Percentiles rank a stretch among this genome's conserved stretches.
Conservation (phyloP, 2,329 filamentous ascomycete genomes). For the Ophiostoma piceae region DNA sequence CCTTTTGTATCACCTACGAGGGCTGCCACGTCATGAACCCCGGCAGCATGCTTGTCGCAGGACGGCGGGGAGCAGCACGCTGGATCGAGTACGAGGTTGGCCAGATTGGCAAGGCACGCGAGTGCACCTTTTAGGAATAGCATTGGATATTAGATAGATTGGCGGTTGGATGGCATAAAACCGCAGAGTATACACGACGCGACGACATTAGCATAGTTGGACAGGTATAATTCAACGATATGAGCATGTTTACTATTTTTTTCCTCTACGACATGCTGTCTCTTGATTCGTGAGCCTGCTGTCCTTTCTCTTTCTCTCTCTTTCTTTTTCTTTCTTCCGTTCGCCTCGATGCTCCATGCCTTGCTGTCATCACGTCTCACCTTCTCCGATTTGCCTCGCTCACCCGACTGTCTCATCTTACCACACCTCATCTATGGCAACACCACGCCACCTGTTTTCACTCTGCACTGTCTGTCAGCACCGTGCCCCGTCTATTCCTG, state of each 20-base stretch:
- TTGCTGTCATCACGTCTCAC: neutral
- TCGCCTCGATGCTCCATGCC: neutral
- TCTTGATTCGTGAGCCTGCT: neutral
- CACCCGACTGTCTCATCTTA: neutral
- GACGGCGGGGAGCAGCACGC: slow-evolving; percentile 61
- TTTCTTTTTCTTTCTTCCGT: neutral
- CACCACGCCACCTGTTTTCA: neutral
- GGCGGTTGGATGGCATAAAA: neutral
- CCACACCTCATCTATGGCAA: neutral
- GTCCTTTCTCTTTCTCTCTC: neutral
- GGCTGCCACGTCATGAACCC: slow-evolving; percentile 96
- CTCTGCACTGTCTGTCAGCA: neutral
- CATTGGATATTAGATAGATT: neutral
- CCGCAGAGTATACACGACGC: neutral
- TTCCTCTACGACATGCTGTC: neutral
- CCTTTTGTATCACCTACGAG: slow-evolving; percentile 87
- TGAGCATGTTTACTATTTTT: neutral
- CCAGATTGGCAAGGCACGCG: slow-evolving; percentile 56
- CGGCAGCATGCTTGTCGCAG: slow-evolving; percentile 65
- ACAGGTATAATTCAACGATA: neutral
- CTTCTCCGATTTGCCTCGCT: neutral
- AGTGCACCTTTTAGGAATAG: slow-evolving; percentile 50
- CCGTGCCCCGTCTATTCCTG: neutral
- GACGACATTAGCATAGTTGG: neutral
- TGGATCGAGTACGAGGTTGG: slow-evolving; percentile 86